Conservation (phyloP, 2,329 filamentous ascomycete species). For the Tolypocladium amazonense region DNA sequence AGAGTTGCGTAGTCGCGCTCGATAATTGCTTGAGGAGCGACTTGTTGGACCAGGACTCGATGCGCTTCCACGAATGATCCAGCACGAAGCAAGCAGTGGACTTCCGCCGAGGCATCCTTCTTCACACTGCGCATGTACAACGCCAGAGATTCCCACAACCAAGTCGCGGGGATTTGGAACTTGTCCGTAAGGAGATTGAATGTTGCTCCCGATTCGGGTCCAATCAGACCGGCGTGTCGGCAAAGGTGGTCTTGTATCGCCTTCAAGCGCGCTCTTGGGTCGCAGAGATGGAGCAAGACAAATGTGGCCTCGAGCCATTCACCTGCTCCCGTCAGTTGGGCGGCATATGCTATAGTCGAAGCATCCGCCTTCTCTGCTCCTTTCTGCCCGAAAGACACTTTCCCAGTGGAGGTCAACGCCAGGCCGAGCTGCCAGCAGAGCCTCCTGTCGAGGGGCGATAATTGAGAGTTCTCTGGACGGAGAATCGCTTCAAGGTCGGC, state of each 20-base stretch:
- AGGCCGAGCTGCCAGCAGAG: conserved; percentile 80
- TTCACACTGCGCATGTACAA: conserved; percentile 66
- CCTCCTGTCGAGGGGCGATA: conserved; percentile 64
- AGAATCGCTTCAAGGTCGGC: conserved; percentile 59
- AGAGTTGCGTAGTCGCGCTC: conserved; percentile 68
- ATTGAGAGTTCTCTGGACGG: conserved; percentile 64
- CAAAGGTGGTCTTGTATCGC: conserved; percentile 65
- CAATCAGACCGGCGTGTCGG: conserved; percentile 58
- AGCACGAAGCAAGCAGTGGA: conserved; percentile 70
- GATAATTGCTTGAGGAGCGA: conserved; percentile 75
- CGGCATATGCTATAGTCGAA: conserved; percentile 53
- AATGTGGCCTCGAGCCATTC: conserved; percentile 65
- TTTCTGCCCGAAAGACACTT: conserved; percentile 40
- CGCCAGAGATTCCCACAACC: conserved; percentile 84
- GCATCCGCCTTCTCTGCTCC: conserved; percentile 53
- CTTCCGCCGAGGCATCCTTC: conserved; percentile 59
- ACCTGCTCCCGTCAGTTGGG: conserved; percentile 51
- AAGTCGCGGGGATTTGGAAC: conserved; percentile 60
- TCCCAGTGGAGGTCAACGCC: conserved; percentile 43
- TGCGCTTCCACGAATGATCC: conserved; percentile 73
- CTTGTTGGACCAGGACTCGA: conserved; percentile 65
- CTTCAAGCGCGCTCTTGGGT: conserved; percentile 49
- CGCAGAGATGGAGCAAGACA: conserved; percentile 66
- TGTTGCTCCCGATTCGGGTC: conserved; percentile 41
- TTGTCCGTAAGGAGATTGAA: conserved; percentile 52